Conservation (phyloP, 257 asterid species). For the Solanum ossicruentum region DNA sequence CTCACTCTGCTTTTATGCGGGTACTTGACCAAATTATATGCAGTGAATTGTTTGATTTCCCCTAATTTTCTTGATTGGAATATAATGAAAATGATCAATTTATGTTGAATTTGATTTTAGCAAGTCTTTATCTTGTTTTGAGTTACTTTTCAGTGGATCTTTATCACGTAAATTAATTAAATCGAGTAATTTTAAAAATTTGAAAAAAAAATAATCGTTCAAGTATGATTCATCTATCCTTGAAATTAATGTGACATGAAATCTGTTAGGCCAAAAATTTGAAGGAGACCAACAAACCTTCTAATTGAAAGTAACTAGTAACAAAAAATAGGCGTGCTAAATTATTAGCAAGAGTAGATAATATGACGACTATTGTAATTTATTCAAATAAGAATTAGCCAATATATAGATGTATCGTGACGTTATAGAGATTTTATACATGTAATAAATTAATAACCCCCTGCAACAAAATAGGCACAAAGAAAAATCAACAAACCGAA, state of each 20-base stretch:
- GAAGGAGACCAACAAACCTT: background rate
- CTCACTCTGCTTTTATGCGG: background rate
- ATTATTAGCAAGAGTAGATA: background rate
- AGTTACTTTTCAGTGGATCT: accelerated
- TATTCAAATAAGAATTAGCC: background rate
- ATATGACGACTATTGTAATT: too few relatives aligned
- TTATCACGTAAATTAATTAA: background rate
- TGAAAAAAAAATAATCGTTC: background rate
- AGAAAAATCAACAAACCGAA: background rate
- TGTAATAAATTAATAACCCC: background rate
- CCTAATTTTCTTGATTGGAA: background rate
- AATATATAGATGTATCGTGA: background rate
- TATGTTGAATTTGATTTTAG: background rate
- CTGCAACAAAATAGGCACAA: background rate
- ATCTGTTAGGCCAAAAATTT: background rate
- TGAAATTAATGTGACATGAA: background rate
- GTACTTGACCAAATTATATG: background rate
- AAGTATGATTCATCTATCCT: background rate
- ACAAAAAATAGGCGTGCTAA: background rate
- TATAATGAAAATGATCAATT: background rate
- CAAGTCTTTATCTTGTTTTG: background rate
- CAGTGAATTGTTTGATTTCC: background rate
- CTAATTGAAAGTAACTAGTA: background rate
- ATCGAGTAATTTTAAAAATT: background rate
- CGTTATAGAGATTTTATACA: background rate